Evolutionary conservation across 208 protist genomes (phyloP), one percentile per base, ranked within the genome.

Genomic region (Strigomonas galati): DNA sequence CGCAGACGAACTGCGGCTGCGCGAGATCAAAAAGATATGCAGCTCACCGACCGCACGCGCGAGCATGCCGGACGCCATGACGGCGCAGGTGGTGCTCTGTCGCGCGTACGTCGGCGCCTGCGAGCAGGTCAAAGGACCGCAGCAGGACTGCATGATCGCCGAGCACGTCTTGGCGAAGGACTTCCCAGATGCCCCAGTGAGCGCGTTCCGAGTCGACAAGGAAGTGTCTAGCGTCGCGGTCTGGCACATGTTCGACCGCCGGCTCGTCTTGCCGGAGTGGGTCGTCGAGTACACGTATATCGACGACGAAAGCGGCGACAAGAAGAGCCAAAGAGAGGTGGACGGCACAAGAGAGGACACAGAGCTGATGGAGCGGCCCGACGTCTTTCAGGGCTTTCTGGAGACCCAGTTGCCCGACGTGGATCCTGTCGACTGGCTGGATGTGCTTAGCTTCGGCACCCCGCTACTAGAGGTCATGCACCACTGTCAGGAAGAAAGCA

Each of bases 171-270:
- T 60, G 53, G 63, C 61, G 2, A 72, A 76, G 43, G 82, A 92
- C 51, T 94, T 92, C 67, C 53, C 70, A 14, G 54, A 69, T 0
- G 81, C 81, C 52, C 82, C 89, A 32, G 83, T 80, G 58, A 89
- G 87, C 30, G 84, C 90, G 24, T 95, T 92, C 69, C 79, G 89
- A 9, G 35, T 67, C 26, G 55, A 74, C 9, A 70, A 83, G 7
- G 56, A 76, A 23, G 75, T 81, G 9, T 0, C 35, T 7, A 40
- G 21, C 35, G 56, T 46, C 26, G 24, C 52, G n/a, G 81, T 91
- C 64, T 97, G 93, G 91, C 88, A 94, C 72, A 82, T 84, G 69
- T 91, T 96, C 60, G 90, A 96, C 52, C 78, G 87, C 56, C 66
- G 64, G 40, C 71, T 95, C 26, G 54, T 94, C 9, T 69, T 97